Conservation (phyloP, 2,329 filamentous ascomycete genomes). For the Apiospora marii region DNA sequence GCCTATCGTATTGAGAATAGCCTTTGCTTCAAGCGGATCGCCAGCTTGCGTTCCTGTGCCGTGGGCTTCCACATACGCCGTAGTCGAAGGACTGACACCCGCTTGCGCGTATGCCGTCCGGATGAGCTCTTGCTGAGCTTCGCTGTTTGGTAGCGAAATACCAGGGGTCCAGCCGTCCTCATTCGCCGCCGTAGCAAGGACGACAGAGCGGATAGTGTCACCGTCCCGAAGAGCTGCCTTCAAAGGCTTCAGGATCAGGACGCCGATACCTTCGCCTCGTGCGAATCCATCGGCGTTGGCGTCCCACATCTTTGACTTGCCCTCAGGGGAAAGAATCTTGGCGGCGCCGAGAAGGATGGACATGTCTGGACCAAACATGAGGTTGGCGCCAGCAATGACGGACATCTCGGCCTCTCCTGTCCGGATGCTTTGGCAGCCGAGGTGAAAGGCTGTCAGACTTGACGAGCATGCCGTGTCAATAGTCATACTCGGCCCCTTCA, state of each 20-base stretch:
- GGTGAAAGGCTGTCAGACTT: conserved; percentile 41
- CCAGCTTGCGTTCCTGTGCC: conserved; percentile 37
- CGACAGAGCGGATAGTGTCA: conserved; percentile 38
- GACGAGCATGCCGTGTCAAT: conserved; percentile 47
- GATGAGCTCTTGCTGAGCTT: conserved; percentile 35
- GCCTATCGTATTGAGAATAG: conserved; percentile 29
- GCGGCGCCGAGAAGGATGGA: conserved; percentile 31
- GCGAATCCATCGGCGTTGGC: conserved; percentile 46
- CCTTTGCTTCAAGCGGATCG: conserved; percentile 30
- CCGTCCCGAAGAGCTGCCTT: conserved; percentile 46
- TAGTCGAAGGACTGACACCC: conserved; percentile 30
- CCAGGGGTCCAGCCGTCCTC: conserved; percentile 50
- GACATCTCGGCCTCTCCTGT: conserved; percentile 39
- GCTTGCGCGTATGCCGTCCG: conserved; percentile 31
- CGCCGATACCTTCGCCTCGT: conserved; percentile 47
- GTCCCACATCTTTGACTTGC: conserved; percentile 40
- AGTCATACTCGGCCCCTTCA: conserved; percentile 40
- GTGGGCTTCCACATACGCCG: conserved; percentile 37
- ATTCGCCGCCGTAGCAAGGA: conserved; percentile 47
- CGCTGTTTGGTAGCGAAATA: conserved; percentile 43
- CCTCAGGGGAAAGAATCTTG: conserved; percentile 32
- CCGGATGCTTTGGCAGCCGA: conserved; percentile 42
- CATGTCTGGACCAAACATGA: conserved; percentile 38
- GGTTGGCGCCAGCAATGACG: conserved; percentile 37
- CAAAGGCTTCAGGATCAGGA: conserved; percentile 47